These are phyloP conservation scores for Luvunga scandens DNA, from an alignment of 345 rosid species.

Conservation along the genomic window DNA sequence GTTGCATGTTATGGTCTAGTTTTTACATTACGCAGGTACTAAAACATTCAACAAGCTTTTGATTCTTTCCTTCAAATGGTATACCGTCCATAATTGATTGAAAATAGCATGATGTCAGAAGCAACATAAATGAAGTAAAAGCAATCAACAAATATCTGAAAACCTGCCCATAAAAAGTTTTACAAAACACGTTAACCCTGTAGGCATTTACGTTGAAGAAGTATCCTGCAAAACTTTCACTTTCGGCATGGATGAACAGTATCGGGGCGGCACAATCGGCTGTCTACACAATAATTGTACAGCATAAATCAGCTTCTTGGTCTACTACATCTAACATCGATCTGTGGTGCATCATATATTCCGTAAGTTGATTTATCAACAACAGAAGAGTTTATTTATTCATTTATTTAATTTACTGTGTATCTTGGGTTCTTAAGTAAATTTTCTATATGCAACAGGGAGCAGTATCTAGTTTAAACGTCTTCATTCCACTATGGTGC, in stretches of 20 bases:
- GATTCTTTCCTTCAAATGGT: background rate
- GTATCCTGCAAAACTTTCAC: constrained; percentile 35
- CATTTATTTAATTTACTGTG: background rate
- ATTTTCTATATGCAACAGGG: background rate
- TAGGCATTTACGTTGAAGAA: constrained; percentile 26
- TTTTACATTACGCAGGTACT: constrained; percentile 33
- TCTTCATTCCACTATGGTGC: constrained; percentile 30
- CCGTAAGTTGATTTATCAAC: background rate
- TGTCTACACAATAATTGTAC: constrained; percentile 16
- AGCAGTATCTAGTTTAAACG: background rate
- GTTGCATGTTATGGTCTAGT: constrained; percentile 24
- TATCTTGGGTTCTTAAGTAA: background rate
- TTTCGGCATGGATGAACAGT: constrained; percentile 24
- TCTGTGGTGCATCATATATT: background rate
- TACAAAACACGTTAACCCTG: background rate
- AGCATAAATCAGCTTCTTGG: constrained; percentile 15
- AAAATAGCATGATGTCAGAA: background rate
- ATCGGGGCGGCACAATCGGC: constrained; percentile 29
- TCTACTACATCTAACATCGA: background rate
- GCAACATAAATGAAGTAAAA: background rate
- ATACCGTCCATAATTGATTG: background rate
- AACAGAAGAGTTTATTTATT: background rate
- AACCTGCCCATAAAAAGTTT: background rate
- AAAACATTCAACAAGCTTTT: background rate
- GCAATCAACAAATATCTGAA: background rate